phyloP scores from a whole-genome alignment of 352 stramenopile genomes.

The Bremia lactucae region DNA sequence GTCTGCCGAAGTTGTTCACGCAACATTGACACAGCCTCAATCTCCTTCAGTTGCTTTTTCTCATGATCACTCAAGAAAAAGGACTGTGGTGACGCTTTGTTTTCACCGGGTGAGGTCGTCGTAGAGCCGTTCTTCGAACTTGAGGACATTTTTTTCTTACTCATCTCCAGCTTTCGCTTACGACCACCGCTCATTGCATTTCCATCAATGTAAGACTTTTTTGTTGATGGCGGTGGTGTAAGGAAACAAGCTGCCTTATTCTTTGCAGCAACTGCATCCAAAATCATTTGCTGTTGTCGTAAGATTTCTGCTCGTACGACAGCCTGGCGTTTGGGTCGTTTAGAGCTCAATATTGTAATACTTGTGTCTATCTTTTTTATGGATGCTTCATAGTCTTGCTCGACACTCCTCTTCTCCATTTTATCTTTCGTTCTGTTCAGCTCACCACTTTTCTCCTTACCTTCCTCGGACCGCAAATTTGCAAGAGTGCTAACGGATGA shows the following conservation, averaged over 20 bases:
- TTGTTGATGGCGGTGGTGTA: conserved; percentile 20
- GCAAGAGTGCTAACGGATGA: conserved; percentile 1
- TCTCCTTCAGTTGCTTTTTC: conserved; percentile 60
- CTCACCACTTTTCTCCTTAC: conserved; percentile 8
- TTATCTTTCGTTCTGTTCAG: conserved; percentile 5
- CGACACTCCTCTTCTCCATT: conserved; percentile 5
- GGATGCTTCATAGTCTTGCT: conserved; percentile 5
- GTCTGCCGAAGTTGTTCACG: conserved; percentile 52
- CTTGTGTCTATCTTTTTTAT: neutral
- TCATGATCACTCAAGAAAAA: conserved; percentile 62
- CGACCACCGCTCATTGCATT: conserved; percentile 13
- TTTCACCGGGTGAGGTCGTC: conserved; percentile 8
- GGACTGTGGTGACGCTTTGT: conserved; percentile 23
- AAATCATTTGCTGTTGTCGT: conserved; percentile 26
- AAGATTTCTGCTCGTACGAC: conserved; percentile 36
- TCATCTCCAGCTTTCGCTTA: conserved; percentile 61
- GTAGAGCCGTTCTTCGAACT: conserved; percentile 11
- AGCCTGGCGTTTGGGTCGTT: conserved; percentile 44
- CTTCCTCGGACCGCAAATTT: conserved; percentile 6
- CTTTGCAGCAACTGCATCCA: conserved; percentile 18
- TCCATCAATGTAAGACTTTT: conserved; percentile 7
- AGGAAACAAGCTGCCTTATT: conserved; percentile 21
- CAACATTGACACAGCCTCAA: conserved; percentile 50
- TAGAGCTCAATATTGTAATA: conserved; percentile 22
- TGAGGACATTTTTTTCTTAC: conserved; percentile 34